Conservation (phyloP, 164 flowering plant genomes). For the Pachysandra terminalis region DNA sequence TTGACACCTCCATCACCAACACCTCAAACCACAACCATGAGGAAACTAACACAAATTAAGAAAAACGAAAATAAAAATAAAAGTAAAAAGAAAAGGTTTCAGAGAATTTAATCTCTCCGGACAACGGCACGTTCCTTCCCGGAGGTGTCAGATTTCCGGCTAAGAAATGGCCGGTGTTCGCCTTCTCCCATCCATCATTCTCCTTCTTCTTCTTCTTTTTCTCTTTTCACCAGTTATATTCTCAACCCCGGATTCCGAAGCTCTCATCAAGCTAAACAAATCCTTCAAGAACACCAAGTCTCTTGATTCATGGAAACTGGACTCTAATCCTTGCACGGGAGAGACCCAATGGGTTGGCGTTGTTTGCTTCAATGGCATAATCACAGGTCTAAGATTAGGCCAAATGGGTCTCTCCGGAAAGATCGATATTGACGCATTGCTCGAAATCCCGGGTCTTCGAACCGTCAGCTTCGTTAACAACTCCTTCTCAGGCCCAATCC, state of each 20-base stretch:
- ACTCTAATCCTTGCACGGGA: constrained; percentile 38
- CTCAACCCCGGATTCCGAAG: constrained; percentile 42
- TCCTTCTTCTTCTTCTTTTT: constrained; percentile 5
- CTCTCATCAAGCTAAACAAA: constrained; percentile 55
- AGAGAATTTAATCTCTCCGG: constrained; percentile 19
- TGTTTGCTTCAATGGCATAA: constrained; percentile 36
- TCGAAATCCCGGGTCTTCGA: constrained; percentile 31
- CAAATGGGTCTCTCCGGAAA: constrained; percentile 45
- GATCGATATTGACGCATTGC: constrained; percentile 45
- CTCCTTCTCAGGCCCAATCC: constrained; percentile 55
- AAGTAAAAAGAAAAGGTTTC: no score
- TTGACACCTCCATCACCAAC: not conserved
- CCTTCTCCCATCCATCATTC: constrained; percentile 8
- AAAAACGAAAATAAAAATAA: not conserved
- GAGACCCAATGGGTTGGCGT: constrained; percentile 48
- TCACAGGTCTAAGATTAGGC: constrained; percentile 46
- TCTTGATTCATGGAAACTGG: constrained; percentile 42
- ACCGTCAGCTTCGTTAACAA: constrained; percentile 49
- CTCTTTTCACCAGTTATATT: constrained; percentile 2
- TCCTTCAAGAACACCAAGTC: constrained; percentile 30
- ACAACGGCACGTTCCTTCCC: constrained; percentile 33
- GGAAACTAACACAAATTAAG: not conserved
- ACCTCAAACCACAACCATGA: not conserved
- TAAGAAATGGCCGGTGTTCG: constrained; percentile 60
- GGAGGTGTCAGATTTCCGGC: constrained; percentile 26